Evolutionary conservation across 2,329 filamentous ascomycete species (phyloP), one percentile per base, ranked within the genome.

Genomic region (Monosporascus sp.): DNA sequence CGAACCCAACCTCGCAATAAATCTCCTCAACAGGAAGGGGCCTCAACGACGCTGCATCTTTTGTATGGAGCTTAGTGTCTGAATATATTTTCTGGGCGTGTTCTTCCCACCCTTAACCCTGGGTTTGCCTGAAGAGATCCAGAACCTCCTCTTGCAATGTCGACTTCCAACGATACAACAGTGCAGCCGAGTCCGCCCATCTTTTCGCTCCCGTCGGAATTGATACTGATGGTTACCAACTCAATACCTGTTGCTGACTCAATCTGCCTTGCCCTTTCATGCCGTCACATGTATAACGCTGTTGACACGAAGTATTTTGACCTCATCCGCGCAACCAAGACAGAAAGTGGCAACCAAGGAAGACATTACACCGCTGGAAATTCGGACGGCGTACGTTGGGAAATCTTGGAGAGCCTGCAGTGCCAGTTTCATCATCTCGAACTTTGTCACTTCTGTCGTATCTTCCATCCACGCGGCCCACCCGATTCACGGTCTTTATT

Each of bases 401-500:
- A 28, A 5, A 51, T 55, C 45, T 45, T 57, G 17, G 50, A 50
- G 14, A 49, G 45, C 15, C 41, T 52, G 7, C 50, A 57, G 43
- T 22, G n/a, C 17, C n/a, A 40, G 20, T 43, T 57, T 2, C 38
- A 43, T 7, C 35, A 49, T 8, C 48, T 48, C 28, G 52, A 57
- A 43, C 52, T 57, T 17, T 57, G 55, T 40, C 50, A 55, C 15
- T 53, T 50, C 35, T 57, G 55, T 22, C 52, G 50, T 20, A 52
- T 57, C 14, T 57, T 57, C n/a, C 55, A 57, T 45, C 43, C 50
- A 14, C 47, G 55, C 9, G 14, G 17, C 18, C 9, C 46, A 17
- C 37, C 37, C 5, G 22, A 28, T 18, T 24, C 28, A 15, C 46
- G 47, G 40, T 50, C 54, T 17, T 18, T 54, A 4, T 54, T 47